These are phyloP conservation scores for Fusarium ramigenum DNA, from an alignment of 2,329 filamentous ascomycete genomes.

Conservation along the genomic window DNA sequence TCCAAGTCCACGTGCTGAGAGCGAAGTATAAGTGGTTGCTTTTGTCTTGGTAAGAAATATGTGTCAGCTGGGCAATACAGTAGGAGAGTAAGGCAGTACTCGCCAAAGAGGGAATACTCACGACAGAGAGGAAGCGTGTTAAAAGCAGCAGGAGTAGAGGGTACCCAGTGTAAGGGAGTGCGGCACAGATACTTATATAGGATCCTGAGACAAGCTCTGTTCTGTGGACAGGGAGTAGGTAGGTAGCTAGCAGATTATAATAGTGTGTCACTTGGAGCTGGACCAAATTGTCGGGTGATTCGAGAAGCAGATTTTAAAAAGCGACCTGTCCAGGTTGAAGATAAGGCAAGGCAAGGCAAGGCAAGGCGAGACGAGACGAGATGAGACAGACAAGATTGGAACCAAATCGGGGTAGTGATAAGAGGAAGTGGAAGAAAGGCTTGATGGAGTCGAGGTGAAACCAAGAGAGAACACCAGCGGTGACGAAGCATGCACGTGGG, in stretches of 20 bases:
- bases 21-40: not conserved
- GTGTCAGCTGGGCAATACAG: not conserved
- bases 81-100: not conserved
- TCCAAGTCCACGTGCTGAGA: constrained; percentile 1
- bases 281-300: constrained; percentile 16
- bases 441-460: not conserved
- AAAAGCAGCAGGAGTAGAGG: not conserved
- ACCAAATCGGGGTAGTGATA: not conserved
- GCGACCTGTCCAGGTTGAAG: not conserved
- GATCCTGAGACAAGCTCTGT: constrained; percentile 3
- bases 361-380: not conserved
- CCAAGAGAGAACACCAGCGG: constrained; percentile 20
- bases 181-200: constrained; percentile 21
- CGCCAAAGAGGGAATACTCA: not conserved
- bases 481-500: constrained; percentile 37
- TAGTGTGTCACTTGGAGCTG: constrained; percentile 1
- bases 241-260: constrained; percentile 16
- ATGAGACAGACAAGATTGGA: not conserved
- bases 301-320: not conserved
- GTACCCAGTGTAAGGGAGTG: constrained; percentile 9
- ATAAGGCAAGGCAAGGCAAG: not conserved
- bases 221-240: not conserved
- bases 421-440: not conserved
- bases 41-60: not conserved
- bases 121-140: not conserved